Conservation (phyloP, 2,329 filamentous ascomycete genomes). For the Botrytis galanthina region DNA sequence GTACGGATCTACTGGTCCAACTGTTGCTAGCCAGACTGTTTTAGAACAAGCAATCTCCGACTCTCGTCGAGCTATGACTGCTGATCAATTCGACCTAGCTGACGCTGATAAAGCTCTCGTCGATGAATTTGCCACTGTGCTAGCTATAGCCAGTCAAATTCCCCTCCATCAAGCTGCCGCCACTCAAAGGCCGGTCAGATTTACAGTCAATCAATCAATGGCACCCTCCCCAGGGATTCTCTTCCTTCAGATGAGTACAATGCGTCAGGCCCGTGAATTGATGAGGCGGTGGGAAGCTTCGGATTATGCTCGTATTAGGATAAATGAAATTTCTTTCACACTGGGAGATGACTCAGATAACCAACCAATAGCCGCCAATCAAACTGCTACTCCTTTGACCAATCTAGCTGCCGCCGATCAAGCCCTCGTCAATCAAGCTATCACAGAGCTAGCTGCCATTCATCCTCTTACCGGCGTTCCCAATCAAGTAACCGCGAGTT, state of each 20-base stretch:
- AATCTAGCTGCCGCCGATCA: background rate
- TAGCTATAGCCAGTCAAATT: background rate
- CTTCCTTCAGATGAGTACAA: background rate
- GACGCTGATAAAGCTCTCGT: background rate
- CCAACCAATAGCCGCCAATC: background rate
- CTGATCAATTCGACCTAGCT: too few relatives aligned
- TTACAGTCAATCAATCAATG: background rate
- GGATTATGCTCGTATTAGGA: background rate
- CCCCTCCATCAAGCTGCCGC: background rate
- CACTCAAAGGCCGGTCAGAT: background rate
- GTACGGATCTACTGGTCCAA: background rate
- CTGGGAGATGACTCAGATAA: background rate
- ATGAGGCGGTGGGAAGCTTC: background rate
- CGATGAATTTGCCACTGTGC: background rate
- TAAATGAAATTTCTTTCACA: background rate
- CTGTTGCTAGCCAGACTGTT: background rate
- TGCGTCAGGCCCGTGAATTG: background rate
- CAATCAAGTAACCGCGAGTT: background rate
- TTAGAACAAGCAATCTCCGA: too few relatives aligned
- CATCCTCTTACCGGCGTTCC: rapidly evolving
- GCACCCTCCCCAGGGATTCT: background rate
- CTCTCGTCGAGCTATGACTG: too few relatives aligned
- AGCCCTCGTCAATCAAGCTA: background rate
- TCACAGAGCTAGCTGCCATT: background rate
- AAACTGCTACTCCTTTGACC: background rate